A percentile compares a stretch with the other conserved stretches of the same genome.
Evolutionary conservation across 306 rosid genomes (phyloP).

Genomic region (Rubus idaeus): DNA sequence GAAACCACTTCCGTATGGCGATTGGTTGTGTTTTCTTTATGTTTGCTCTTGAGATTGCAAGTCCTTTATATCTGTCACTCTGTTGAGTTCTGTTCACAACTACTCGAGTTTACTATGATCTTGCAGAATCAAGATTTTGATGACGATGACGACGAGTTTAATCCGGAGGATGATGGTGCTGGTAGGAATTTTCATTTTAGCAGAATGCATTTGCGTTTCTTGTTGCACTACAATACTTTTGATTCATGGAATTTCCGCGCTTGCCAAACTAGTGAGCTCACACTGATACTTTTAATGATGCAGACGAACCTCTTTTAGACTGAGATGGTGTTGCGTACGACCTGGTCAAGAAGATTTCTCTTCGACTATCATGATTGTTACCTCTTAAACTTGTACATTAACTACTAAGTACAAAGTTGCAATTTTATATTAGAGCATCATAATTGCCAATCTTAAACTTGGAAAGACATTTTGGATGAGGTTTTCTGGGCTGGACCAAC

Average conservation of each 20-base stretch:
- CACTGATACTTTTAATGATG: neutral
- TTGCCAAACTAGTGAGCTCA: neutral
- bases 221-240: neutral
- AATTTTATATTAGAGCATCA: neutral
- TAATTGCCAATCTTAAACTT: neutral
- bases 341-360: neutral
- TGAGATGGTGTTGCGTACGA: neutral
- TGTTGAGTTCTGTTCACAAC: neutral
- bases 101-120: neutral
- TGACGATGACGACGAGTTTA: slow-evolving; percentile 18
- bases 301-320: slow-evolving; percentile 7
- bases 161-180: neutral
- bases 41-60: neutral
- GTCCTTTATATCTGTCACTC: neutral
- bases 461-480: neutral
- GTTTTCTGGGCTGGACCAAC: neutral
- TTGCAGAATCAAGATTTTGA: slow-evolving; percentile 12
- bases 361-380: neutral
- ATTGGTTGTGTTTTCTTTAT: neutral
- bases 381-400: neutral
- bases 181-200: neutral
- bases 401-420: neutral
- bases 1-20: neutral
- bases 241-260: neutral
- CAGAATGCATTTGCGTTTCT: neutral